A percentile compares a stretch with the other conserved stretches of the same genome.
phyloP scores from a whole-genome alignment of 139 green algal species.

The Dunaliella primolecta region DNA sequence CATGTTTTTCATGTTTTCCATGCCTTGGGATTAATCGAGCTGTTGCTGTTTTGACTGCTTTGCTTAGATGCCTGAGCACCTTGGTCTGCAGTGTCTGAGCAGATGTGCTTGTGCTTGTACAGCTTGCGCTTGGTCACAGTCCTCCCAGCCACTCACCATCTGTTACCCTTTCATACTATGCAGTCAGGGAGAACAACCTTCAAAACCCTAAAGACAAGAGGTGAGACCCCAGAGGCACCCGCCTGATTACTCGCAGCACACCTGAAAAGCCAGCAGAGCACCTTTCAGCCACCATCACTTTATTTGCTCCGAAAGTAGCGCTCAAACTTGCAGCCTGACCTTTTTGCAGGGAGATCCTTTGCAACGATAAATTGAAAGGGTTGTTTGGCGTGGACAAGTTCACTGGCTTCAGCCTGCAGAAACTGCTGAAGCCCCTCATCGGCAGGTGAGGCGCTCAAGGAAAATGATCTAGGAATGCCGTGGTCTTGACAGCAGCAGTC shows the following conservation, averaged over 20 bases:
- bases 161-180: too few species aligned
- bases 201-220: slow-evolving; percentile 24
- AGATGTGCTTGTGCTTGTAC: too few species aligned
- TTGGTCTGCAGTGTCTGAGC: too few species aligned
- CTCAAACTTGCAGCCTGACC: not conserved
- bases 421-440: slow-evolving; percentile 47
- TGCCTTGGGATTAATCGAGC: too few species aligned
- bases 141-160: too few species aligned
- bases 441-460: too few species aligned
- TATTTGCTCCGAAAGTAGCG: not conserved
- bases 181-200: slow-evolving; percentile 28
- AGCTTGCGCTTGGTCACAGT: too few species aligned
- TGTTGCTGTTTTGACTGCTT: too few species aligned
- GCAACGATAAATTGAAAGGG: slow-evolving; percentile 56
- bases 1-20: too few species aligned
- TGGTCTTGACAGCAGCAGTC: too few species aligned
- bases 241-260: not conserved
- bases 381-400: slow-evolving; percentile 59
- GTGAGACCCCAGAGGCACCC: not conserved
- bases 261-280: not conserved
- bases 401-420: slow-evolving; percentile 46
- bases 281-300: not conserved
- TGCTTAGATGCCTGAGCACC: too few species aligned
- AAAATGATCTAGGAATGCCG: too few species aligned
- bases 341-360: slow-evolving; percentile 28